Evolutionary conservation across 768 basidiomycete genomes (phyloP), one percentile per base, ranked within the genome.

Genomic region (Neoboletus magnificus): DNA sequence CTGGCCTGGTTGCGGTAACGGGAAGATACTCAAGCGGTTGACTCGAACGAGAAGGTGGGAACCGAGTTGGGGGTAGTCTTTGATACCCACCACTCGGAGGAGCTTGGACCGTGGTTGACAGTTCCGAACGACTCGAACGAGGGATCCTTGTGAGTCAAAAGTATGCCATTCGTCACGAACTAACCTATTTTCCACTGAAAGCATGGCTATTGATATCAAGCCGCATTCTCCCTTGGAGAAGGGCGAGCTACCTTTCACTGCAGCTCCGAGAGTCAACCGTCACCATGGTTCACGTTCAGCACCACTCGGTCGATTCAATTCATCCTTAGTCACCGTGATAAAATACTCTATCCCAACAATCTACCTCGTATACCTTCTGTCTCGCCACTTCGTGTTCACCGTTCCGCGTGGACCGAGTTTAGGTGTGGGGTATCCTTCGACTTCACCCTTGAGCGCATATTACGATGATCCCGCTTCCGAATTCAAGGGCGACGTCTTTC

Each of bases 401-500:
- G 25, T 43, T 40, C 41, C 44, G 6, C 52, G 15, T 48, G 25
- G 48, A 16, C 39, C 52, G 15, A 48, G 16, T 33, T 13, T 18
- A 7, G 22, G 40, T 27, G 35, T n/a, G 25, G 48, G 56, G 25
- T 30, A 59, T 16, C 42, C 52, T 53, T 36, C 55, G 16, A 29
- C 36, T 29, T 60, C 54, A 35, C 42, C 55, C 18, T 47, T 51
- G 20, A 40, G 55, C 43, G 39, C 47, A 27, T 40, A 59, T 35
- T 22, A 50, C 18, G 70, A 71, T 41, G 68, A 76, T 44, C 76
- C 75, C 7, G 74, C 75, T 29, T 71, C 71, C 41, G 70, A 74
- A 23, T 80, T 80, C 75, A 72, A 73, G 62, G 79, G 81, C 54
- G 70, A 88, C 56, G 64, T 83, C 27, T 90, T 82, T 75, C 87